phyloP scores from a whole-genome alignment of 495 filamentous ascomycete species.

The Cryomyces antarcticus region DNA sequence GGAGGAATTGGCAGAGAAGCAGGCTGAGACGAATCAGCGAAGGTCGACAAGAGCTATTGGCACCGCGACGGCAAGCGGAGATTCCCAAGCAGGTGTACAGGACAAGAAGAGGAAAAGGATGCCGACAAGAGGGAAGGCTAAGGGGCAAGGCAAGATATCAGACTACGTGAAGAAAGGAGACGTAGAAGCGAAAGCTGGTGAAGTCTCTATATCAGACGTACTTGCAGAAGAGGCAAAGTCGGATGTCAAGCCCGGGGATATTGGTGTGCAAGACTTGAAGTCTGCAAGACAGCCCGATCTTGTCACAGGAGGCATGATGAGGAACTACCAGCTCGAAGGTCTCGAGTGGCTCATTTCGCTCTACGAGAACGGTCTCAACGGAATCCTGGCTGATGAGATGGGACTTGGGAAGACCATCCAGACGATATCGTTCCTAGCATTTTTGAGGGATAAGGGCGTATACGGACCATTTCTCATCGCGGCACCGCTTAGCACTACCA shows the following conservation, averaged over 20 bases:
- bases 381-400: slow-evolving; percentile 96
- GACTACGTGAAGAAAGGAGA: slow-evolving; percentile 39
- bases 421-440: slow-evolving; percentile 76
- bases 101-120: slow-evolving; percentile 2
- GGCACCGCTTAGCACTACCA: slow-evolving; percentile 76
- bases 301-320: slow-evolving; percentile 77
- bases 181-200: slow-evolving; percentile 28
- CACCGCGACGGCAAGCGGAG: too few species aligned
- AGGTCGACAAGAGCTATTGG: slow-evolving; percentile 8
- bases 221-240: slow-evolving; percentile 33
- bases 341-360: slow-evolving; percentile 73
- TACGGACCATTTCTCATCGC: slow-evolving; percentile 82
- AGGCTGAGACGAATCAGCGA: slow-evolving; percentile 16
- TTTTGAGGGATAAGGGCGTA: slow-evolving; percentile 65
- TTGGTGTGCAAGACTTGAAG: slow-evolving; percentile 58
- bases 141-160: slow-evolving; percentile 24
- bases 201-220: slow-evolving; percentile 30
- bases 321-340: slow-evolving; percentile 83
- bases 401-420: slow-evolving; percentile 91
- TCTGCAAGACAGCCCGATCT: slow-evolving; percentile 70
- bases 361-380: slow-evolving; percentile 86
- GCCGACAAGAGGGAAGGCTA: slow-evolving; percentile 1
- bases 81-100: slow-evolving; percentile 1
- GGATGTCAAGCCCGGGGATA: slow-evolving; percentile 34
- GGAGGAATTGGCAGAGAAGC: slow-evolving; percentile 20